A percentile compares a stretch with the other conserved stretches of the same genome.
Conservation (phyloP, 257 asterid species). For the Ehretia macrophylla region DNA sequence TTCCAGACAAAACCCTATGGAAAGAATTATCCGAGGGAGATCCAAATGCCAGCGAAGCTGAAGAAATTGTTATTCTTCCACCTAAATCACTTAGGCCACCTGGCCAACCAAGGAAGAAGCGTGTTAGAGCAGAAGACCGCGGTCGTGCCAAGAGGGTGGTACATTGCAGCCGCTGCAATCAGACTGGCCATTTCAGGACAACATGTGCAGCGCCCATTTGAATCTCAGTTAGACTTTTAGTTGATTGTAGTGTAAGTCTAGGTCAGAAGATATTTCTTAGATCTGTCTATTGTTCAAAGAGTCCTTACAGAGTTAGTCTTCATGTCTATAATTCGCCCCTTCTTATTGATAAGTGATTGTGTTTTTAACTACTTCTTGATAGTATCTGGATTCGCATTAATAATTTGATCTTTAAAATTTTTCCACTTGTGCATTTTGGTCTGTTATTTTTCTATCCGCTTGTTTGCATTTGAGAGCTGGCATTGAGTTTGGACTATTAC, state of each 20-base stretch:
- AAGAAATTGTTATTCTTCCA: conserved; percentile 52
- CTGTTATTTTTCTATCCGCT: too few species aligned
- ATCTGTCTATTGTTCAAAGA: neutral
- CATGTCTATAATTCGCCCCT: neutral
- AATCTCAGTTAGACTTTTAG: conserved; percentile 12
- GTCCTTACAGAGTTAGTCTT: neutral
- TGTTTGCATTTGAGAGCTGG: too few species aligned
- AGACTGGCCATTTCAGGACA: conserved; percentile 94
- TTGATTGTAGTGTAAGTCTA: neutral
- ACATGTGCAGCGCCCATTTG: conserved; percentile 94
- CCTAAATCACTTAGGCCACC: conserved; percentile 87
- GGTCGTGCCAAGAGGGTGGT: conserved; percentile 87
- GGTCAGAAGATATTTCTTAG: neutral
- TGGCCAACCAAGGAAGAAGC: conserved; percentile 83
- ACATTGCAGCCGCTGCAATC: conserved; percentile 95
- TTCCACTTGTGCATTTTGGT: too few species aligned
- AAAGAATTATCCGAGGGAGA: conserved; percentile 67
- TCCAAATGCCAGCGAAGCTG: conserved; percentile 28
- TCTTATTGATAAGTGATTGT: neutral
- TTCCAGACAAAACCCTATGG: conserved; percentile 84
- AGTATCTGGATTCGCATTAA: neutral
- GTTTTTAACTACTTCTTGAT: neutral
- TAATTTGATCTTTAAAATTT: too few species aligned
- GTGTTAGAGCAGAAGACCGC: conserved; percentile 82
- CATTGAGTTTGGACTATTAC: too few species aligned